phyloP scores from a whole-genome alignment of 495 filamentous ascomycete species.

The Penicillium odoratum region DNA sequence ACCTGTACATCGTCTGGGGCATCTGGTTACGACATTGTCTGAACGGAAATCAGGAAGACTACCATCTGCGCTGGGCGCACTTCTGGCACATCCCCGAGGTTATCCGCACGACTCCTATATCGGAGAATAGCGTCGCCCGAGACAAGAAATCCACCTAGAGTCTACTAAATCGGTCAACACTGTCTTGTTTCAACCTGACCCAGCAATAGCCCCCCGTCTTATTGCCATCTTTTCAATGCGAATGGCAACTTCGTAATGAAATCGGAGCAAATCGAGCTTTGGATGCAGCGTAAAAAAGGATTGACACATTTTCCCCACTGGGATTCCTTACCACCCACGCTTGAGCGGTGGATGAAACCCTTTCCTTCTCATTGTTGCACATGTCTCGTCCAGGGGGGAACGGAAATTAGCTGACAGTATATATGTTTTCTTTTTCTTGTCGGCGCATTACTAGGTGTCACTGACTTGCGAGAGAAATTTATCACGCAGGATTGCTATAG shows the following conservation, averaged over 20 bases:
- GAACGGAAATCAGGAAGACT: constrained; percentile 74
- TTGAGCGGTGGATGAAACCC: constrained; percentile 2
- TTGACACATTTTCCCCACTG: not conserved
- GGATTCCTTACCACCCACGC: not conserved
- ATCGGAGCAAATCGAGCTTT: not conserved
- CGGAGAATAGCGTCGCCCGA: constrained; percentile 31
- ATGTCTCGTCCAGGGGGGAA: constrained; percentile 12
- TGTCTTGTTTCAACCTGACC: not conserved
- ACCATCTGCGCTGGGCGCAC: constrained; percentile 69
- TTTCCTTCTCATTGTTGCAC: constrained; percentile 4
- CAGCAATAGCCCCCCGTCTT: not conserved
- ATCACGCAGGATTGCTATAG: constrained; percentile 21
- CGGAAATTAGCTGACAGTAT: constrained; percentile 10
- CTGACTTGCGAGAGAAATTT: constrained; percentile 3
- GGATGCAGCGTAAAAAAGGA: not conserved
- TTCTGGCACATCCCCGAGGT: constrained; percentile 68
- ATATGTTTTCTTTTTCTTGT: constrained; percentile 11
- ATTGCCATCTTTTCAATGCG: not conserved
- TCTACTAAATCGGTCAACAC: not conserved
- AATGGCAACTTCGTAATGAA: not conserved
- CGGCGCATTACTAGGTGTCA: constrained; percentile 1
- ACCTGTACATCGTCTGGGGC: constrained; percentile 83
- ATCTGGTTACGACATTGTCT: constrained; percentile 83
- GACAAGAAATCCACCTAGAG: constrained; percentile 45
- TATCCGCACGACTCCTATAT: constrained; percentile 33